Conservation (phyloP, 1,284 basidiomycete species). For the Stereum hirsutum region DNA sequence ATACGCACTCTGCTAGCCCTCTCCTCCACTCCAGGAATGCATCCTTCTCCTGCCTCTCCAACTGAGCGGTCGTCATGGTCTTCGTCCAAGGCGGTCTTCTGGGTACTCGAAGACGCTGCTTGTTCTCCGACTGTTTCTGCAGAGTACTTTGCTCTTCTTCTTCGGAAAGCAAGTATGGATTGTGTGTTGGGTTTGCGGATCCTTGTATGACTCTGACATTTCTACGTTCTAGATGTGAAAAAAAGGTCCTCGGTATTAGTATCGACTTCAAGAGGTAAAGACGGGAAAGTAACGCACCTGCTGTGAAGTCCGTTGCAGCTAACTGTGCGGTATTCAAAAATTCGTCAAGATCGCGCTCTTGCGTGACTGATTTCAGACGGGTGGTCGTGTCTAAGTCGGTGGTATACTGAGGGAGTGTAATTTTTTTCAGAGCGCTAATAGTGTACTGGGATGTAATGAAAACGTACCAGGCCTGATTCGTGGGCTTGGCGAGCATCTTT, state of each 20-base stretch:
- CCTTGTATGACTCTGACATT: conserved; percentile 88
- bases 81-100: conserved; percentile 83
- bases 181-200: conserved; percentile 50
- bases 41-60: conserved; percentile 84
- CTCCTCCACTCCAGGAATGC: conserved; percentile 89
- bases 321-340: conserved; percentile 94
- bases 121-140: conserved; percentile 67
- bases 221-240: conserved; percentile 58
- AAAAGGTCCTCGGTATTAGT: neutral
- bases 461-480: conserved; percentile 49
- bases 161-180: conserved; percentile 83
- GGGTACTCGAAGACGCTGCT: conserved; percentile 71
- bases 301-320: conserved; percentile 96
- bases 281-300: conserved; percentile 52
- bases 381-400: conserved; percentile 66
- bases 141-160: conserved; percentile 77
- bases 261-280: neutral
- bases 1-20: conserved; percentile 76
- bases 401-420: conserved; percentile 55
- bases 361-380: conserved; percentile 87
- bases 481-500: conserved; percentile 72
- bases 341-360: conserved; percentile 93
- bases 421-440: neutral
- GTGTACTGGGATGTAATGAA: neutral
- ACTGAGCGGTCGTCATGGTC: conserved; percentile 61